Conservation (phyloP, 192 early-diverging fungal genomes). For the Backusella westeae region DNA sequence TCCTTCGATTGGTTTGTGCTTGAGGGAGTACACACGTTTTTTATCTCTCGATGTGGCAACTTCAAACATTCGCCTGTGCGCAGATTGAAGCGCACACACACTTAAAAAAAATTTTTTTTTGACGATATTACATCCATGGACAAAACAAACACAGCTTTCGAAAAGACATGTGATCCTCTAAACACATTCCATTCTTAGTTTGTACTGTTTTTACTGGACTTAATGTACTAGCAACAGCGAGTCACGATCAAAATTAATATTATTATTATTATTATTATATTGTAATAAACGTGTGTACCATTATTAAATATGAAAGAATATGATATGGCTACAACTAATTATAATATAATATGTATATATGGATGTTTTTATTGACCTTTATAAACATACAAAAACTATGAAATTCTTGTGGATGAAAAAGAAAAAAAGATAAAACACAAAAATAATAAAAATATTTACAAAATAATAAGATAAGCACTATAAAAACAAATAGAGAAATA, state of each 20-base stretch:
- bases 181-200: not conserved
- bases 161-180: not conserved
- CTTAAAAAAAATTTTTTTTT: not conserved
- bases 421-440: not conserved
- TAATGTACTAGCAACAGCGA: not conserved
- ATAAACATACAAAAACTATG: not conserved
- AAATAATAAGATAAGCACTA: not conserved
- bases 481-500: conserved; percentile 1
- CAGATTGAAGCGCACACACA: not conserved
- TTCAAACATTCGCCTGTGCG: conserved; percentile 5
- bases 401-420: not conserved
- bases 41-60: conserved; percentile 3
- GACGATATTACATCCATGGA: not conserved
- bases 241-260: not conserved
- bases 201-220: not conserved
- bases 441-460: conserved; percentile 1
- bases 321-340: not conserved
- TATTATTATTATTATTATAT: not conserved
- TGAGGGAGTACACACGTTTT: conserved; percentile 6
- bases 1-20: not conserved
- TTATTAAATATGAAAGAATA: not conserved
- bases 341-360: not conserved
- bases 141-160: not conserved
- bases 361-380: not conserved
- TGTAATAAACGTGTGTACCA: not conserved